phyloP scores from a whole-genome alignment of 345 rosid species.

The Melastoma malabathricum region DNA sequence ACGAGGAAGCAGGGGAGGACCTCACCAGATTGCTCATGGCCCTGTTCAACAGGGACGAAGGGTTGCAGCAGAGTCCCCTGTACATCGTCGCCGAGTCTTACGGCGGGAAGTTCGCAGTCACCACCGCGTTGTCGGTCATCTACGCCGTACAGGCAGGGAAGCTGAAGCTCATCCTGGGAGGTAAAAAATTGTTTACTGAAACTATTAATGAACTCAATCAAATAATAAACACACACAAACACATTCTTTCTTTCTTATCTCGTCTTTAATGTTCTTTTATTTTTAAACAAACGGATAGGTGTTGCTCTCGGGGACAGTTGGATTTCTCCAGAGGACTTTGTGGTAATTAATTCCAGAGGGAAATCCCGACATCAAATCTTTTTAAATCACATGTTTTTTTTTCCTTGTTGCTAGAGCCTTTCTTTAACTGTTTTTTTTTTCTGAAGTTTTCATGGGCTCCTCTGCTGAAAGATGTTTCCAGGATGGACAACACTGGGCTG shows the following conservation, averaged over 20 bases:
- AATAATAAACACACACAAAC: no score
- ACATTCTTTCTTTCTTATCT: no score
- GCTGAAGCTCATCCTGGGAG: conserved; percentile 63
- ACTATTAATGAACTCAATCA: no score
- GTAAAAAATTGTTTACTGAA: conserved; percentile 21
- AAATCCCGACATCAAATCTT: no score
- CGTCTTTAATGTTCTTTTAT: no score
- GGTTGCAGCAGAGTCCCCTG: conserved; percentile 51
- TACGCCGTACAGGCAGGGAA: conserved; percentile 48
- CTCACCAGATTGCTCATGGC: conserved; percentile 42
- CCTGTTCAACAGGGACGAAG: conserved; percentile 30
- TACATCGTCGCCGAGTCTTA: conserved; percentile 82
- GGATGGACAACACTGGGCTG: conserved; percentile 50
- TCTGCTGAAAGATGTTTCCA: conserved; percentile 59
- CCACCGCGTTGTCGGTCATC: conserved; percentile 48
- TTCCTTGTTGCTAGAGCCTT: not conserved
- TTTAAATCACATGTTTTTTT: not conserved
- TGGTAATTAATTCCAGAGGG: no score
- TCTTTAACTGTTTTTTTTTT: not conserved
- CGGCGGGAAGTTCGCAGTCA: conserved; percentile 82
- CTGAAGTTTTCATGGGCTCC: conserved; percentile 86
- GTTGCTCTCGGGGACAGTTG: conserved; percentile 73
- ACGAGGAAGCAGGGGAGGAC: conserved; percentile 77
- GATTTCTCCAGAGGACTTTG: conserved; percentile 88
- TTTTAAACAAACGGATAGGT: conserved; percentile 23